Evolutionary conservation across 108 stramenopile species (phyloP).

Genomic region (Cylindrotheca fusiformis): DNA sequence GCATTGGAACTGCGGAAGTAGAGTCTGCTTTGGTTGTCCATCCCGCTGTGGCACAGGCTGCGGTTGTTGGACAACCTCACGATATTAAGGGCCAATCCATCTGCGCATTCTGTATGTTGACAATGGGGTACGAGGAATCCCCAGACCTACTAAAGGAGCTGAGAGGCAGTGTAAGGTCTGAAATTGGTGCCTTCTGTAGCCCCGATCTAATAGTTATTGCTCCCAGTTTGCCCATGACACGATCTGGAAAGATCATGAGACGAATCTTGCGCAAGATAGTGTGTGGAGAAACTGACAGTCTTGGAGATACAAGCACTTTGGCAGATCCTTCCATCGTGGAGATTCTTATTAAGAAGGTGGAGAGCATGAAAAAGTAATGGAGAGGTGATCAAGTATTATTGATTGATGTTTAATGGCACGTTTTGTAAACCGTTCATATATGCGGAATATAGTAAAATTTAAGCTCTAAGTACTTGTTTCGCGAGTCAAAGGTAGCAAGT

Average conservation of each 20-base stretch:
- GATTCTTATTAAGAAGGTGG: conserved; percentile 66
- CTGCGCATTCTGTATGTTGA: conserved; percentile 79
- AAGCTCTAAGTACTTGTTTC: too few species aligned
- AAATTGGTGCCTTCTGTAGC: conserved; percentile 90
- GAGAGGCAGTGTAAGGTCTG: conserved; percentile 65
- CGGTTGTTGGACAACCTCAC: conserved; percentile 90
- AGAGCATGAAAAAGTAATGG: not conserved
- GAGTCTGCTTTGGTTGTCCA: conserved; percentile 93
- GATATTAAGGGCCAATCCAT: conserved; percentile 92
- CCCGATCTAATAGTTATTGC: conserved; percentile 86
- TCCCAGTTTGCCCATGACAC: conserved; percentile 91
- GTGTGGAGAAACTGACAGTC: conserved; percentile 77
- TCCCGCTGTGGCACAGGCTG: conserved; percentile 87
- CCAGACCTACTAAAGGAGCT: conserved; percentile 84
- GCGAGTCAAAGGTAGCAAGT: too few species aligned
- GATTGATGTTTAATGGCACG: too few species aligned
- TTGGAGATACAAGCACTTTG: conserved; percentile 93
- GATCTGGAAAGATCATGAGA: conserved; percentile 96
- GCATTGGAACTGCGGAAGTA: conserved; percentile 94
- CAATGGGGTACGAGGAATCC: conserved; percentile 56
- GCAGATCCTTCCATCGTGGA: conserved; percentile 97
- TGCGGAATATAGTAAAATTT: too few species aligned
- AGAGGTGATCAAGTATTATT: too few species aligned
- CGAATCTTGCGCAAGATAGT: conserved; percentile 96
- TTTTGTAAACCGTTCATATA: too few species aligned